Base-by-base conservation (phyloP, 169 alveolate genomes). In the Theileria sp. region DNA sequence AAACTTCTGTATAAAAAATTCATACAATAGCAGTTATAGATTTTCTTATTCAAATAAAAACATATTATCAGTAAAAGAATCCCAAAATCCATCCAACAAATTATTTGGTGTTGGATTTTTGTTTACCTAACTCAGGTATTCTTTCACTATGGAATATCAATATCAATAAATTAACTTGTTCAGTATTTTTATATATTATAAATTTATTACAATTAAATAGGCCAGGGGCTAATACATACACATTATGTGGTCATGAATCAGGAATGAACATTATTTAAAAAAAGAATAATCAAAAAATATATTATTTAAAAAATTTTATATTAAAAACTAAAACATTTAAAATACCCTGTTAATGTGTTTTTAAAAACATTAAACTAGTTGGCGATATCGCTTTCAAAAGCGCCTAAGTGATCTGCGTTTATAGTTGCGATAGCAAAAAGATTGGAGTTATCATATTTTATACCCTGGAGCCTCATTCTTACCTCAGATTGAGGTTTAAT, bases 381-480 rank as follows among this genome's bases (percentile, higher is more conserved):
- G 28, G 72, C 28, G 12, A 72, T 72, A 28, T 74, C 77, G 68
- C 80, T 88, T 49, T 93, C 96, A 23, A 93, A 75, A 50, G 96
- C 96, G 23, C 97, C 97, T 56, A 95, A 77, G 86, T 88, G 95
- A 67, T 94, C 96, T 30, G 92, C 96, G 66, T 92, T 93, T 68
- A 93, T 95, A 23, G 97, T 95, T 19, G 97, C 97, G 36, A 95
- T 92, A 0, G 97, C 97, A 70, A 95, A 94, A 86, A 95, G 82
- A 56, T 93, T 94, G n/a, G 94, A 88, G 73, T 92, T 86, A 62
- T 94, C 97, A 67, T 90, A 93, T 32, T 94, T 92, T 15, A 95
- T 95, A 81, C 97, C 97, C 72, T 93, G 95, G 26, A 95, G 88
- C 76, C 95, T 85, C 86, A 95, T 88, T 36, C 97, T 84, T 28